phyloP scores from a whole-genome alignment of 1,284 basidiomycete species.

The Irpex sp. region DNA sequence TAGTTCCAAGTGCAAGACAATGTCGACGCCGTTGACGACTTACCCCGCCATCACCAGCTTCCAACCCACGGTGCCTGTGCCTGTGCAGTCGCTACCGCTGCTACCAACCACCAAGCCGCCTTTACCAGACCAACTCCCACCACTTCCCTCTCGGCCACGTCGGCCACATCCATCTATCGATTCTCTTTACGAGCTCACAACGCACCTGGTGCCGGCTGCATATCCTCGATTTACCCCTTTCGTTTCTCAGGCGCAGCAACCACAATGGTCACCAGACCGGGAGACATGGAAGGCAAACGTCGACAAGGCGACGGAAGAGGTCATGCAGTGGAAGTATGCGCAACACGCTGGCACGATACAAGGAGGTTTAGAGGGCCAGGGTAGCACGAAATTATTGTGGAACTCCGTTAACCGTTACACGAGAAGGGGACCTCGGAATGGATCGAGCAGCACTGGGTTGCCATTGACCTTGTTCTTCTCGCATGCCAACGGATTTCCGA shows the following conservation, averaged over 20 bases:
- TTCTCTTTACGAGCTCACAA: slow-evolving; percentile 41
- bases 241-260: slow-evolving; percentile 35
- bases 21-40: neutral
- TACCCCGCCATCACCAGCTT: neutral
- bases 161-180: slow-evolving; percentile 15
- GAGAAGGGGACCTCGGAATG: slow-evolving; percentile 11
- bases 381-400: slow-evolving; percentile 25
- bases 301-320: slow-evolving; percentile 12
- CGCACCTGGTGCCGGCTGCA: slow-evolving; percentile 74
- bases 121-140: slow-evolving; percentile 13
- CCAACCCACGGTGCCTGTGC: neutral
- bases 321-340: slow-evolving; percentile 20
- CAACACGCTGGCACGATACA: slow-evolving; percentile 24
- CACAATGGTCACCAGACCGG: slow-evolving; percentile 26
- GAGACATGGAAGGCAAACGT: slow-evolving; percentile 28
- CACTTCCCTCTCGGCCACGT: slow-evolving; percentile 25
- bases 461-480: slow-evolving; percentile 28
- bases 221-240: slow-evolving; percentile 54
- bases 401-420: slow-evolving; percentile 30
- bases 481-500: slow-evolving; percentile 33
- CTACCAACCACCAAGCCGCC: slow-evolving; percentile 1
- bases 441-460: slow-evolving; percentile 25
- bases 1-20: neutral
- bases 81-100: slow-evolving; percentile 14
- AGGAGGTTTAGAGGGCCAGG: slow-evolving; percentile 1